Percentiles rank a stretch among this genome's conserved stretches.
phyloP scores from a whole-genome alignment of 2,329 filamentous ascomycete species.

The Phyllosticta capitalensis region DNA sequence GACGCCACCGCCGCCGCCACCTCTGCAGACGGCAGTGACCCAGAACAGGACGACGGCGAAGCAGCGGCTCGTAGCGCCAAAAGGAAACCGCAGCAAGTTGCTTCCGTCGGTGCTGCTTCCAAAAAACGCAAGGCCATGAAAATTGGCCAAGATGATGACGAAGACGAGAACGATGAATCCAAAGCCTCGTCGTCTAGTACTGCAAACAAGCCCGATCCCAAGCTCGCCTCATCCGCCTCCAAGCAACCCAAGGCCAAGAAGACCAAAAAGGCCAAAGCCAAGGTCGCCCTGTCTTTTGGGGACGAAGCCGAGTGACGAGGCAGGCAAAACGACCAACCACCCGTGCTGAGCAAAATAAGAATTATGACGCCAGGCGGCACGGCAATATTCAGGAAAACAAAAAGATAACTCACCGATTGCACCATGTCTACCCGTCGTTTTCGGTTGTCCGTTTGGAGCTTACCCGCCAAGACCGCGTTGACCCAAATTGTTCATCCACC shows the following conservation, averaged over 20 bases:
- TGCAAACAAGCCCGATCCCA: slow-evolving; percentile 4
- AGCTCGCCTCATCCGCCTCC: neutral
- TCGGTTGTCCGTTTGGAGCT: neutral
- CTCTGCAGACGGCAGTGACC: slow-evolving; percentile 8
- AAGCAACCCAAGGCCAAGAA: slow-evolving; percentile 23
- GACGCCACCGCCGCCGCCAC: slow-evolving; percentile 10
- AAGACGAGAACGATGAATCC: slow-evolving; percentile 12
- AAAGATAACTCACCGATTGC: neutral
- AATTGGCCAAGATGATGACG: slow-evolving; percentile 21
- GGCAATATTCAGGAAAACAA: neutral
- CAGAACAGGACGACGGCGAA: slow-evolving; percentile 7
- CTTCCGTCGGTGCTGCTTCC: slow-evolving; percentile 22
- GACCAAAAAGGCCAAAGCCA: slow-evolving; percentile 25
- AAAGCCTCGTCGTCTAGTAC: slow-evolving; percentile 4
- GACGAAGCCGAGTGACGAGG: slow-evolving; percentile 13
- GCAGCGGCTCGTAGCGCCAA: neutral
- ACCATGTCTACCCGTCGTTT: neutral
- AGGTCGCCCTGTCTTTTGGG: slow-evolving; percentile 28
- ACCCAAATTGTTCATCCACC: no score
- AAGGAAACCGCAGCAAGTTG: slow-evolving; percentile 18
- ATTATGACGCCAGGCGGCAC: neutral
- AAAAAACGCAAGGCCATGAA: slow-evolving; percentile 31
- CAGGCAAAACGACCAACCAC: neutral
- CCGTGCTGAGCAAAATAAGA: neutral
- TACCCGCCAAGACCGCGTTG: neutral